These are phyloP conservation scores for Isabelozyma rhagii DNA, from an alignment of 805 yeast genomes.

Conservation along the genomic window DNA sequence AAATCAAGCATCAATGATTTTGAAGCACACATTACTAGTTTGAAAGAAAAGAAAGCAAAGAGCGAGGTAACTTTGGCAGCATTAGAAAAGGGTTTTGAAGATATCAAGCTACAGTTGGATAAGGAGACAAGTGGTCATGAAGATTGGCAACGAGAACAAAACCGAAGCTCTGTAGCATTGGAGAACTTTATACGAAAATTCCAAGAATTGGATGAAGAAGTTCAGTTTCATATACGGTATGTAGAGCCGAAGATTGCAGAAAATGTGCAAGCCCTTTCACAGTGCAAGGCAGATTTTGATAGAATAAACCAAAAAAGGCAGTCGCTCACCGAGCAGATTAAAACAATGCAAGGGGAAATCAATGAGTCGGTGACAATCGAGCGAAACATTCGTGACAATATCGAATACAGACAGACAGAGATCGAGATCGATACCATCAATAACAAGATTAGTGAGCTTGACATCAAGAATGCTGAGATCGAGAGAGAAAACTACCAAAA, in stretches of 20 bases:
- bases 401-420: constrained; percentile 52
- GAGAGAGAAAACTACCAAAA: constrained; percentile 61
- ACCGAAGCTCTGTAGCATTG: constrained; percentile 2
- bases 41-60: constrained; percentile 9
- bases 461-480: constrained; percentile 55
- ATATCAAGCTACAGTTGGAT: not conserved
- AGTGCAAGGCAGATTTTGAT: constrained; percentile 7
- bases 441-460: constrained; percentile 41
- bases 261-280: constrained; percentile 9
- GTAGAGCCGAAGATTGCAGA: constrained; percentile 14
- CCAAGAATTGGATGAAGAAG: constrained; percentile 13
- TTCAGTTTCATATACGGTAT: constrained; percentile 11
- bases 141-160: not conserved
- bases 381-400: constrained; percentile 60
- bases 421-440: constrained; percentile 35
- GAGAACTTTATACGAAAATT: constrained; percentile 3
- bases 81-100: constrained; percentile 3
- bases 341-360: constrained; percentile 37
- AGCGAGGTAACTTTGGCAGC: constrained; percentile 1
- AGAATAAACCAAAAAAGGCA: constrained; percentile 15
- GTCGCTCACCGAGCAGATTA: constrained; percentile 19
- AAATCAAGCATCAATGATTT: constrained; percentile 35
- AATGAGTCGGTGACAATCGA: constrained; percentile 60
- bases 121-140: constrained; percentile 3
- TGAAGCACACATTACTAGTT: constrained; percentile 13